Base-by-base conservation (phyloP, 2,329 filamentous ascomycete genomes). In the Penicillium occitanis region DNA sequence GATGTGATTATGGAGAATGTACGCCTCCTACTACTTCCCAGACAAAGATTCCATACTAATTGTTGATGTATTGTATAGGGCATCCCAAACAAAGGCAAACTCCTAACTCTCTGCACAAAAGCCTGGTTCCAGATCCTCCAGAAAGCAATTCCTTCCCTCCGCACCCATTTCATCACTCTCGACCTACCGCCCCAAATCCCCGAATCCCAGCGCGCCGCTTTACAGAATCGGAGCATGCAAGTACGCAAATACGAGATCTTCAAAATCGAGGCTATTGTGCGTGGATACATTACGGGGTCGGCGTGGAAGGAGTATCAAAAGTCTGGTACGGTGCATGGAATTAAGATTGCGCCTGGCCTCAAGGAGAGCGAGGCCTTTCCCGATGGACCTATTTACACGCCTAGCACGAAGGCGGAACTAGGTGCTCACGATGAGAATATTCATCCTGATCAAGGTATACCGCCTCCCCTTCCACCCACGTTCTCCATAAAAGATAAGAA, bases 381-480 rank as follows among this genome's bases (percentile, higher is more conserved):
- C 0, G 87, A 88, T 53, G 79, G 80, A 40, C 87, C 92, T 22
- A 85, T 96, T 69, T 91, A 89, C 78, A 93, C 91, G 30, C 93
- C 93, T 0, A 91, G 87, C 71, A 96, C 93, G 13, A 97, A 97
- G 82, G 93, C 93, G 0, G 89, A 91, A 72, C 81, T 86, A 37
- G 93, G 93, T 30, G 81, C 88, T 70, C 89, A 95, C 75, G 89
- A 97, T 76, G 90, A 94, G 80, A 97, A 97, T 80, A 96, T 97
- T 71, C 86, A 87, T 66, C 90, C 89, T 0, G 88, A 88, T 63
- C 80, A 87, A 73, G 88, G 88, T 71, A 82, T 71, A 82, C 28
- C 37, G 35, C 3, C 17, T 19, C 25, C 3, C 8, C 25, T 76
- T 68, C 25, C 25, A 25, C 70, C 71, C 40, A 22, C 57, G 19